Percentiles rank a stretch among this genome's conserved stretches.
phyloP scores from a whole-genome alignment of 2,329 filamentous ascomycete species.

The Stemphylium vesicarium region DNA sequence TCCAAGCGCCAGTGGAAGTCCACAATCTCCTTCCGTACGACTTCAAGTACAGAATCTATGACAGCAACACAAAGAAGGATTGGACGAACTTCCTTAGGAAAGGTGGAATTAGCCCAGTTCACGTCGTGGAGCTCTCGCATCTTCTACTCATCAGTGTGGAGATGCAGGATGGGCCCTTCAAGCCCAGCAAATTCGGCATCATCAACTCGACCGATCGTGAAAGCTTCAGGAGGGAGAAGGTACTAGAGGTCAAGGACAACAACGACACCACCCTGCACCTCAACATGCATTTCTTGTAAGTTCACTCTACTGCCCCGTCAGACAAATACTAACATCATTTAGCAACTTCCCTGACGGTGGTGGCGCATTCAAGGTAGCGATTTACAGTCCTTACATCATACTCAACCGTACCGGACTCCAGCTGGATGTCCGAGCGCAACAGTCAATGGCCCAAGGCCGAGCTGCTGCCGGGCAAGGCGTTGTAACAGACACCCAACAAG shows the following conservation, averaged over 20 bases:
- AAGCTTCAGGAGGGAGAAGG: slow-evolving; percentile 85
- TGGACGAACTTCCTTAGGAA: slow-evolving; percentile 99
- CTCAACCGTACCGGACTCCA: slow-evolving; percentile 94
- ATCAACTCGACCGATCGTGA: slow-evolving; percentile 89
- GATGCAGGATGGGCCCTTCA: slow-evolving; percentile 95
- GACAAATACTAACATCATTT: slow-evolving; percentile 18
- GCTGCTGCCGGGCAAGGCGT: slow-evolving; percentile 82
- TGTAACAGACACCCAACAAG: slow-evolving; percentile 60
- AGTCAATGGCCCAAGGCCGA: slow-evolving; percentile 82
- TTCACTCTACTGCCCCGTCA: background rate
- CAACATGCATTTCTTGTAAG: slow-evolving; percentile 84
- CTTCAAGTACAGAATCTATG: slow-evolving; percentile 99
- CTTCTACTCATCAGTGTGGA: slow-evolving; percentile 90
- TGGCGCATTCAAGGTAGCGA: slow-evolving; percentile 92
- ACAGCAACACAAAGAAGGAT: slow-evolving; percentile 97
- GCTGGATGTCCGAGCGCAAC: slow-evolving; percentile 86
- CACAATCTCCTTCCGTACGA: slow-evolving; percentile 96
- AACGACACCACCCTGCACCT: slow-evolving; percentile 80
- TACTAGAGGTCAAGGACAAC: slow-evolving; percentile 81
- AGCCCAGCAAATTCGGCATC: slow-evolving; percentile 93
- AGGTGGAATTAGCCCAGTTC: slow-evolving; percentile 94
- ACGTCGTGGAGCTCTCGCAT: slow-evolving; percentile 95
- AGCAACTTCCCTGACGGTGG: slow-evolving; percentile 84
- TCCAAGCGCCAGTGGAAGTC: slow-evolving; percentile 90
- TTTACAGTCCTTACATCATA: slow-evolving; percentile 94